Percentiles rank a stretch among this genome's conserved stretches.
Evolutionary conservation across 2,329 filamentous ascomycete species (phyloP).

Genomic region (Phyllosticta citriasiana): DNA sequence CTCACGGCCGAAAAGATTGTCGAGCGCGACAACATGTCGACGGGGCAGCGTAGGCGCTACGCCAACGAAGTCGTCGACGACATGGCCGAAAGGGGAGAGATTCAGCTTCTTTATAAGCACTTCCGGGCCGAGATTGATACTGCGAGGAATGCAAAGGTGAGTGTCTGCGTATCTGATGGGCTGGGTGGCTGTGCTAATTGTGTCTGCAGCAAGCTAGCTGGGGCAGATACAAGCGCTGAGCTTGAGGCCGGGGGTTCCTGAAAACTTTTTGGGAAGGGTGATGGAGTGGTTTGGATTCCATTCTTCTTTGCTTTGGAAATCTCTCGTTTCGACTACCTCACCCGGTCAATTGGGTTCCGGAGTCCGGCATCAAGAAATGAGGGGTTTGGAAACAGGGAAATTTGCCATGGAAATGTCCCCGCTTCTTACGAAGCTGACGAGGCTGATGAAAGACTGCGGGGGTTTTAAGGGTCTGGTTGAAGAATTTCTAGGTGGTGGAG

Average conservation of each 20-base stretch:
- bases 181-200: not conserved
- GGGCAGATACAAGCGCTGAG: not conserved
- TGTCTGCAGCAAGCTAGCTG: slow-evolving; percentile 3
- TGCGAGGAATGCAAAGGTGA: slow-evolving; percentile 36
- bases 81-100: slow-evolving; percentile 51
- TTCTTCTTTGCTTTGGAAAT: not conserved
- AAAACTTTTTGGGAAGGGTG: not conserved
- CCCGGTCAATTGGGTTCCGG: not conserved
- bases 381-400: no score
- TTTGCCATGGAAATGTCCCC: no score
- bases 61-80: slow-evolving; percentile 54
- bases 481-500: not conserved
- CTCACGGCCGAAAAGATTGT: slow-evolving; percentile 48
- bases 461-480: not conserved
- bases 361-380: no score
- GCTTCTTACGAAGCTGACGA: not conserved
- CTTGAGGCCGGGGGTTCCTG: not conserved
- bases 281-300: not conserved
- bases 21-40: slow-evolving; percentile 51
- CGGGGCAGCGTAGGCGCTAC: slow-evolving; percentile 47
- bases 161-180: not conserved
- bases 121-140: slow-evolving; percentile 55
- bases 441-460: not conserved
- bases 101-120: slow-evolving; percentile 52
- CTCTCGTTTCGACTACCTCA: not conserved